A percentile compares a stretch with the other conserved stretches of the same genome.
These are phyloP conservation scores for Chrysophaeum taylorii DNA, from an alignment of 352 stramenopile genomes.

Conservation along the genomic window DNA sequence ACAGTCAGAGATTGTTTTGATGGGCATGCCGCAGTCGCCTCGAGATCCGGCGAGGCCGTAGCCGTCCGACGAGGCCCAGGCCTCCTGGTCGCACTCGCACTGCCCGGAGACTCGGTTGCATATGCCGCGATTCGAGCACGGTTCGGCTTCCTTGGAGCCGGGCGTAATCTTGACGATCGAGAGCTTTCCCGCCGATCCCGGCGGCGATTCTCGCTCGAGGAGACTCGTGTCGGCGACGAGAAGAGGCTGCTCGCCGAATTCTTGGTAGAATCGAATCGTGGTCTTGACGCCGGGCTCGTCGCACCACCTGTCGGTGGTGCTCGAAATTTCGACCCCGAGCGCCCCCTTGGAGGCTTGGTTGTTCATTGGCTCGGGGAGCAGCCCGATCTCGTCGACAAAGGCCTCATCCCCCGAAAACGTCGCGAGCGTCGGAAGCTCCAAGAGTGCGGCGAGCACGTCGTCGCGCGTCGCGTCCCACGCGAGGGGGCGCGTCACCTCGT, in stretches of 20 bases:
- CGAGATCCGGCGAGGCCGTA: not conserved
- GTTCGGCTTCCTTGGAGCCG: constrained; percentile 29
- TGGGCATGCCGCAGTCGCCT: constrained; percentile 29
- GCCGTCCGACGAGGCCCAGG: not conserved
- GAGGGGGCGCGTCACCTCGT: constrained; percentile 33
- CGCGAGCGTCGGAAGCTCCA: constrained; percentile 21
- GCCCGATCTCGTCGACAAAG: not conserved
- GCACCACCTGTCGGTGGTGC: not conserved
- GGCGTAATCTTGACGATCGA: constrained; percentile 17
- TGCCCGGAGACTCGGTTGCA: constrained; percentile 33
- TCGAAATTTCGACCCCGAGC: not conserved
- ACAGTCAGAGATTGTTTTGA: constrained; percentile 26
- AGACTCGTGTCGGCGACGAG: constrained; percentile 17
- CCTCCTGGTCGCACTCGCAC: constrained; percentile 32
- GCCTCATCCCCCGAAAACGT: not conserved
- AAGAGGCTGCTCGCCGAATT: constrained; percentile 30
- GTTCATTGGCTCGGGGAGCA: not conserved
- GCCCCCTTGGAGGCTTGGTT: not conserved
- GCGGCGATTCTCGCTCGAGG: not conserved
- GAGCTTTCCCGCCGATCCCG: not conserved
- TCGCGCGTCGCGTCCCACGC: constrained; percentile 30
- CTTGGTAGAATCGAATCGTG: constrained; percentile 21
- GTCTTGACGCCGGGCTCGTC: not conserved
- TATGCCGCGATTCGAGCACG: constrained; percentile 34
- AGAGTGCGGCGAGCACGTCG: constrained; percentile 27